phyloP scores from a whole-genome alignment of 805 yeast genomes.

The Metschnikowia continentalis region DNA sequence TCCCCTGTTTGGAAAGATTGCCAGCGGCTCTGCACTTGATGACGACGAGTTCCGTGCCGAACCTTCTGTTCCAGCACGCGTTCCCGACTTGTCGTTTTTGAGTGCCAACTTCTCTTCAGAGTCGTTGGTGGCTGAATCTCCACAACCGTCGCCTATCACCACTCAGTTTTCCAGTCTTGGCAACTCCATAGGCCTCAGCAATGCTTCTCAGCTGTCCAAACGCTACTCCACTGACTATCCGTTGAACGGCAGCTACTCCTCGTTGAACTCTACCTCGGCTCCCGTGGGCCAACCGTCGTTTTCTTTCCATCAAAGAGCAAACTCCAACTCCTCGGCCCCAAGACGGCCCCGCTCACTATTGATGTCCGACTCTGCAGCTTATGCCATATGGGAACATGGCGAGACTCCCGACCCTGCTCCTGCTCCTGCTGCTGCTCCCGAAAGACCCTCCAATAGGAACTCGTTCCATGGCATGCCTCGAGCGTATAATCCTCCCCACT shows the following conservation, averaged over 20 bases:
- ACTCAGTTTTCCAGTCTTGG: neutral
- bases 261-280: constrained; percentile 11
- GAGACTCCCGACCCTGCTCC: constrained; percentile 6
- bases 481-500: constrained; percentile 16
- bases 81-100: constrained; percentile 26
- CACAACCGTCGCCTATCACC: neutral
- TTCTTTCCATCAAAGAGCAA: constrained; percentile 12
- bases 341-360: constrained; percentile 35
- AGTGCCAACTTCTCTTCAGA: constrained; percentile 41
- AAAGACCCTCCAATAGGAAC: constrained; percentile 21
- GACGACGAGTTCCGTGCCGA: constrained; percentile 4
- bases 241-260: constrained; percentile 9
- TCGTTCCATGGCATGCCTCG: constrained; percentile 18
- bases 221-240: constrained; percentile 5
- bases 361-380: constrained; percentile 24
- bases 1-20: constrained; percentile 1
- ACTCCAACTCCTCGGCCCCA: constrained; percentile 8
- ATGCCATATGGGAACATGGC: constrained; percentile 28
- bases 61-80: constrained; percentile 4
- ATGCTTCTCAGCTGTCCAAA: constrained; percentile 4
- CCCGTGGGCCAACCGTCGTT: constrained; percentile 16
- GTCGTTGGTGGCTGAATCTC: constrained; percentile 17
- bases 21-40: constrained; percentile 5
- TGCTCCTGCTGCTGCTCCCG: neutral
- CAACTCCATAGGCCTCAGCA: neutral